These are phyloP conservation scores for Aquanectria penicillioides DNA, from an alignment of 2,329 filamentous ascomycete genomes.

Conservation along the genomic window DNA sequence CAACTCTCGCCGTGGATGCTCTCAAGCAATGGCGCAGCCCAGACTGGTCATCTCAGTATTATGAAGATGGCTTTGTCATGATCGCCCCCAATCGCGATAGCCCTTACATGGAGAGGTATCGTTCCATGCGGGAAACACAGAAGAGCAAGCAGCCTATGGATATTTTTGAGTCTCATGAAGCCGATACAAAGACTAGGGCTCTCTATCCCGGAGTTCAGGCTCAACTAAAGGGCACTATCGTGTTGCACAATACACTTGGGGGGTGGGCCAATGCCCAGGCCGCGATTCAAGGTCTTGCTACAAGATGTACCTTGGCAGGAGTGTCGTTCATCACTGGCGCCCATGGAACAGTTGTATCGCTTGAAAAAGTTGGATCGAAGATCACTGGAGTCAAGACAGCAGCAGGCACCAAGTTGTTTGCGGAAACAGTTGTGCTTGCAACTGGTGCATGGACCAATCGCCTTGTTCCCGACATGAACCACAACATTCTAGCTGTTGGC, in stretches of 20 bases:
- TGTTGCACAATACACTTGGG: constrained; percentile 27
- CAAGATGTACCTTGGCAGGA: constrained; percentile 34
- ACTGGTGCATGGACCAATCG: constrained; percentile 72
- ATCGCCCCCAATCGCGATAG: constrained; percentile 22
- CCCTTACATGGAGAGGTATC: constrained; percentile 14
- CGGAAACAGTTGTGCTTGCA: constrained; percentile 71
- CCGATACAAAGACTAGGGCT: neutral
- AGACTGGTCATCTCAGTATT: constrained; percentile 32
- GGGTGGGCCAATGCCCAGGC: constrained; percentile 43
- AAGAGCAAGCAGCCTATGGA: constrained; percentile 19
- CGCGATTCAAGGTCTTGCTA: constrained; percentile 34
- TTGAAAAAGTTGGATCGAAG: constrained; percentile 23
- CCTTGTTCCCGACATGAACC: constrained; percentile 63
- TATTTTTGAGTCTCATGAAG: constrained; percentile 13
- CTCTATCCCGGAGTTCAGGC: constrained; percentile 17
- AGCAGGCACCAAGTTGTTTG: constrained; percentile 55
- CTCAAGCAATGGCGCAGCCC: constrained; percentile 33
- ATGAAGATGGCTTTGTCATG: constrained; percentile 42
- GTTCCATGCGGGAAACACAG: constrained; percentile 9
- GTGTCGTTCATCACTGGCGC: constrained; percentile 43
- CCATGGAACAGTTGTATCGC: constrained; percentile 36
- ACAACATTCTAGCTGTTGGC: constrained; percentile 69
- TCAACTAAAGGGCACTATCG: neutral
- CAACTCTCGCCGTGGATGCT: constrained; percentile 59
- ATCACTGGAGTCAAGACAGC: constrained; percentile 35